Evolutionary conservation across 352 stramenopile genomes (phyloP).

Genomic region (Globisporangium orthogonon): DNA sequence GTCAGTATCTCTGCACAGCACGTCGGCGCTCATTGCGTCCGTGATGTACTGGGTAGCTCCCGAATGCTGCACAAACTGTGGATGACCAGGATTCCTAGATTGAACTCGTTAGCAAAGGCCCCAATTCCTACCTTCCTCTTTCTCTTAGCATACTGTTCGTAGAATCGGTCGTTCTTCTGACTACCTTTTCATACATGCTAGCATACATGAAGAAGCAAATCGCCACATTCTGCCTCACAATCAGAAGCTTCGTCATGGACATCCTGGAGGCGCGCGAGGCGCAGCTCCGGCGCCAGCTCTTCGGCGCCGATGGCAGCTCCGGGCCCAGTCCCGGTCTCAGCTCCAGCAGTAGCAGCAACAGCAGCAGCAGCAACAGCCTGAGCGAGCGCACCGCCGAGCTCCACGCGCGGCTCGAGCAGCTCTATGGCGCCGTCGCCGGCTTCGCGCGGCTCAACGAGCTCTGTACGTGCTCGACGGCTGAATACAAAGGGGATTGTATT

Average conservation of each 20-base stretch:
- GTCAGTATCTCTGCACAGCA: too few species aligned
- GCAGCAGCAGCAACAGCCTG: conserved; percentile 4
- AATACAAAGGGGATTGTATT: too few species aligned
- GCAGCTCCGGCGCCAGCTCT: conserved; percentile 32
- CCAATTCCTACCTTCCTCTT: too few species aligned
- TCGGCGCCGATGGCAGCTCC: neutral
- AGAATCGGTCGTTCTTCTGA: too few species aligned
- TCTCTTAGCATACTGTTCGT: too few species aligned
- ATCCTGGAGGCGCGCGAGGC: conserved; percentile 46
- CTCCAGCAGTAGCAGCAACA: neutral
- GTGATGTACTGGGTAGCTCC: neutral
- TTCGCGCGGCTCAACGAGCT: conserved; percentile 38
- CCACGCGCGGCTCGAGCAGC: conserved; percentile 24
- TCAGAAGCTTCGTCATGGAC: conserved; percentile 25
- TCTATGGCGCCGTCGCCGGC: conserved; percentile 23
- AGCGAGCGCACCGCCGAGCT: conserved; percentile 18
- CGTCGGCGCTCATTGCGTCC: too few species aligned
- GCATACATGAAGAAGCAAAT: neutral
- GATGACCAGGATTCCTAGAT: too few species aligned
- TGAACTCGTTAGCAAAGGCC: too few species aligned
- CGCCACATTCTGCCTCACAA: too few species aligned
- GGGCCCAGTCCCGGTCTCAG: neutral
- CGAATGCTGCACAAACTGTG: too few species aligned
- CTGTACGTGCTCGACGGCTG: conserved; percentile 19
- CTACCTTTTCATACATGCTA: neutral